These are phyloP conservation scores for Chloromonas sp. DNA, from an alignment of 163 green algal genomes.

Conservation along the genomic window DNA sequence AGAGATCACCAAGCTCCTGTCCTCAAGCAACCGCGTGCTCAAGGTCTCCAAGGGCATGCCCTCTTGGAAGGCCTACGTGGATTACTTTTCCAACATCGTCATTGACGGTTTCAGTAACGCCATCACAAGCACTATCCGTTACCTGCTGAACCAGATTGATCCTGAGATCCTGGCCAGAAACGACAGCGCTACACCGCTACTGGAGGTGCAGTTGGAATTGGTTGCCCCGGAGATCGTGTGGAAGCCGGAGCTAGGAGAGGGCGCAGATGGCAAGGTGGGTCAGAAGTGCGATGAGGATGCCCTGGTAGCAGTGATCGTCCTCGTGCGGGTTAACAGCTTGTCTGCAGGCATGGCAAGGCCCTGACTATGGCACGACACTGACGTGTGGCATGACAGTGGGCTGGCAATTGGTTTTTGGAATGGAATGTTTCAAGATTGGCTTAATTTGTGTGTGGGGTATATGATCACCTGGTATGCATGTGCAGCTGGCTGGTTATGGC, in stretches of 20 bases:
- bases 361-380: no score
- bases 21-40: constrained; percentile 66
- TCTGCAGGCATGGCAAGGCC: no score
- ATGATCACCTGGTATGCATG: no score
- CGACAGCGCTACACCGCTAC: constrained; percentile 54
- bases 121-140: constrained; percentile 62
- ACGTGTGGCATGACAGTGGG: no score
- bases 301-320: no score
- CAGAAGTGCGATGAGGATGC: background rate
- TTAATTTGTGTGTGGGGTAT: no score
- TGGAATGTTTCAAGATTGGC: no score
- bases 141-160: constrained; percentile 65
- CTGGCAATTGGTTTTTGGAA: no score
- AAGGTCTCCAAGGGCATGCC: constrained; percentile 52
- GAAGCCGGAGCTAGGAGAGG: constrained; percentile 66
- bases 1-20: constrained; percentile 81
- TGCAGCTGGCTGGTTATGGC: no score
- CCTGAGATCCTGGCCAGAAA: constrained; percentile 49
- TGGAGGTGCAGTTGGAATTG: constrained; percentile 82
- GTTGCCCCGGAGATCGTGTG: constrained; percentile 70
- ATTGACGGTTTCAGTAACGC: constrained; percentile 64
- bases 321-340: no score
- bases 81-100: constrained; percentile 79
- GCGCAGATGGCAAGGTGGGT: constrained; percentile 12
- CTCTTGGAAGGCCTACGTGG: constrained; percentile 73